A percentile compares a stretch with the other conserved stretches of the same genome.
phyloP scores from a whole-genome alignment of 495 filamentous ascomycete genomes.

The Platismatia glauca region DNA sequence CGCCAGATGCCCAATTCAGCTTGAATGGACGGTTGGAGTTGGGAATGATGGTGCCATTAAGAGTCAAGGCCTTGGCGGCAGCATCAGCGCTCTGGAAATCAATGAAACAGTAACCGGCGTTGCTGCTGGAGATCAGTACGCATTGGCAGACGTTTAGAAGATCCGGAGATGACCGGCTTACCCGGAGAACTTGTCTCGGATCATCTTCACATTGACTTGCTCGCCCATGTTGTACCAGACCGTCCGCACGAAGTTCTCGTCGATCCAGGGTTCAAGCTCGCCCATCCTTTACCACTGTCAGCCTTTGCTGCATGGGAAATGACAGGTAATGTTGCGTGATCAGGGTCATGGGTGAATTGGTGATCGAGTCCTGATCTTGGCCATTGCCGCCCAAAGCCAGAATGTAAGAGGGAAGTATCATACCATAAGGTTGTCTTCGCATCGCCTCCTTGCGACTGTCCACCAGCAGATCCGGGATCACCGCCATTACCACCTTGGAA shows the following conservation, averaged over 20 bases:
- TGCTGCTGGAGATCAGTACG: slow-evolving; percentile 53
- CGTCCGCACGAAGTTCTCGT: slow-evolving; percentile 95
- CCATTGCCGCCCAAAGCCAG: not conserved
- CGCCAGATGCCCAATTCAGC: slow-evolving; percentile 97
- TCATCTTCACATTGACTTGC: slow-evolving; percentile 98
- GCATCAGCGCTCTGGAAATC: slow-evolving; percentile 80
- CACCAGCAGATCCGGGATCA: slow-evolving; percentile 41
- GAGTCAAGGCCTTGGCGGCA: slow-evolving; percentile 76
- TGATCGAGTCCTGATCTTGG: not conserved
- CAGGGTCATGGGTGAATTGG: not conserved
- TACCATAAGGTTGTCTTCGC: slow-evolving; percentile 80
- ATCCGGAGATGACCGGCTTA: slow-evolving; percentile 41
- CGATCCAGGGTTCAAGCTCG: slow-evolving; percentile 98
- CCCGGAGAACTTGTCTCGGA: slow-evolving; percentile 98
- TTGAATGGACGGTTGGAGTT: slow-evolving; percentile 96
- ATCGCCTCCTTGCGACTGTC: slow-evolving; percentile 49
- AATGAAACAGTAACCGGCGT: slow-evolving; percentile 98
- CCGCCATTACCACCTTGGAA: slow-evolving; percentile 48
- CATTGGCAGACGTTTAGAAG: slow-evolving; percentile 22
- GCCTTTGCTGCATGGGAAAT: not conserved
- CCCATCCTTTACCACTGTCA: slow-evolving; percentile 67
- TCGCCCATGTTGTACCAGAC: slow-evolving; percentile 87
- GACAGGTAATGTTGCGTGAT: not conserved
- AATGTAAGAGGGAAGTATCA: slow-evolving; percentile 20
- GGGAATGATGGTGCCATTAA: slow-evolving; percentile 87